Evolutionary conservation across 306 rosid species (phyloP).

Genomic region (Sindora glabra): DNA sequence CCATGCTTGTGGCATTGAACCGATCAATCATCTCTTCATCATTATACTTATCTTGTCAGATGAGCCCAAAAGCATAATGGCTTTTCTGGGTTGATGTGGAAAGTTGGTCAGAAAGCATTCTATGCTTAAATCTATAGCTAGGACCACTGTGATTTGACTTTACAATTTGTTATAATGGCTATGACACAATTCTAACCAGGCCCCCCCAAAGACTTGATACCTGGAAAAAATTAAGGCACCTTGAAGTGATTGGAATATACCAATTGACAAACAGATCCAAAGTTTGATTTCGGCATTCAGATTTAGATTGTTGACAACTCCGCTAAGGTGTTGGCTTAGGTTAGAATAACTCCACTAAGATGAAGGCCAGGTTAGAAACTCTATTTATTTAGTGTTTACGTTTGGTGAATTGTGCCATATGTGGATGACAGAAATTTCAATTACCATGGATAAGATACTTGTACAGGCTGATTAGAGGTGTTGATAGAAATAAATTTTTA

Average conservation of each 20-base stretch:
- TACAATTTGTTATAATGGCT: conserved; percentile 14
- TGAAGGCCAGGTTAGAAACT: conserved; percentile 1
- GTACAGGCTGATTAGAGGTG: no score
- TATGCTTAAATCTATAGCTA: conserved; percentile 19
- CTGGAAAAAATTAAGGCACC: background rate
- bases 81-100: conserved; percentile 24
- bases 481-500: no score
- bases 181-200: conserved; percentile 4
- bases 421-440: no score
- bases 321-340: background rate
- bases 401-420: no score
- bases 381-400: background rate
- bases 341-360: background rate
- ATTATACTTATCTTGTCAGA: conserved; percentile 15
- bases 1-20: conserved; percentile 13
- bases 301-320: conserved; percentile 8
- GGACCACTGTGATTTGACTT: conserved; percentile 19
- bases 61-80: conserved; percentile 10
- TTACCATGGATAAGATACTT: no score
- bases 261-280: conserved; percentile 19
- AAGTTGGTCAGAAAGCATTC: conserved; percentile 13
- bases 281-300: conserved; percentile 8
- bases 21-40: conserved; percentile 11
- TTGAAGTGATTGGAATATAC: conserved; percentile 14
- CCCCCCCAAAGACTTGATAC: conserved; percentile 17